A percentile compares a stretch with the other conserved stretches of the same genome.
Conservation (phyloP, 257 asterid genomes). For the Solanum bulbocastanum region DNA sequence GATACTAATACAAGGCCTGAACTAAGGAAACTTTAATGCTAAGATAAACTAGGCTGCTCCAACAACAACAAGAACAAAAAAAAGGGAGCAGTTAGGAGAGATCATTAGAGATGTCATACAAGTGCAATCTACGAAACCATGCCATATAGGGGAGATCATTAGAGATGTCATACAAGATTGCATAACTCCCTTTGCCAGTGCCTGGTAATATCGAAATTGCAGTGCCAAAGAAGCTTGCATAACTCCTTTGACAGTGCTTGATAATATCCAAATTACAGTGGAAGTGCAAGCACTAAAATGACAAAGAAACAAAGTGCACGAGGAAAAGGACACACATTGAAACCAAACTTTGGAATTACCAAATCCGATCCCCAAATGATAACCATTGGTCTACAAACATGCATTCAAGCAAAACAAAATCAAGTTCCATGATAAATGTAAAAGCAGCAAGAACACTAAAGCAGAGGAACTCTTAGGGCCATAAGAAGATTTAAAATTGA, state of each 20-base stretch:
- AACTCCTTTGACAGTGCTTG: background rate
- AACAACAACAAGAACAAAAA: background rate
- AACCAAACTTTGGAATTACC: background rate
- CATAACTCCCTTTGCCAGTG: no score
- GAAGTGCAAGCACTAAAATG: background rate
- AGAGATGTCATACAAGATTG: background rate
- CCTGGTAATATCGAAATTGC: no score
- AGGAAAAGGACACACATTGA: background rate
- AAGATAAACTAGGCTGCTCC: background rate
- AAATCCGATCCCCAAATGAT: background rate
- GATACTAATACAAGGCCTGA: background rate
- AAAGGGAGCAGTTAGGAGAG: background rate
- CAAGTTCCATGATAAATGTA: background rate
- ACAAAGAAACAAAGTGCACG: background rate
- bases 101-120: background rate
- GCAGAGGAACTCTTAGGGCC: background rate
- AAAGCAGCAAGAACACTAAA: background rate
- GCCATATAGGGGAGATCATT: background rate
- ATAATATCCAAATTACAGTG: background rate
- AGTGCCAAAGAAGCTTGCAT: no score
- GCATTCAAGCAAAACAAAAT: background rate
- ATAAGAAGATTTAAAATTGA: background rate
- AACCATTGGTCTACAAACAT: background rate
- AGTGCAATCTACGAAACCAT: background rate
- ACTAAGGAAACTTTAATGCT: background rate